Percentiles rank a stretch among this genome's conserved stretches.
Conservation (phyloP, 108 stramenopile species). For the Schizochytrium sp. region DNA sequence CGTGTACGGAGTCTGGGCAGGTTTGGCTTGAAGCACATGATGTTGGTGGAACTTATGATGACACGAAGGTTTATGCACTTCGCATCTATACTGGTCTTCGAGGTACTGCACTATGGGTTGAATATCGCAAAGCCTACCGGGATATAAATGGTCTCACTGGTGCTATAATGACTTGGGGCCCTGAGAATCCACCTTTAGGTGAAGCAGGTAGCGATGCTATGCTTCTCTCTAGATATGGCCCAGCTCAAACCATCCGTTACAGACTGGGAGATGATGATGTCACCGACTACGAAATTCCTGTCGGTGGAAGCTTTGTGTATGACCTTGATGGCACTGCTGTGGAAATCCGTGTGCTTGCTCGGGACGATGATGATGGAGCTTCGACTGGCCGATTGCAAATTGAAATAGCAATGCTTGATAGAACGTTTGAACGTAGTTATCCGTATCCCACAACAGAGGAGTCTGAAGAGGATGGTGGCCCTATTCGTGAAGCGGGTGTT, state of each 20-base stretch:
- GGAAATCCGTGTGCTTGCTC: neutral
- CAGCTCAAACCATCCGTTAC: neutral
- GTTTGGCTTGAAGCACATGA: constrained; percentile 10
- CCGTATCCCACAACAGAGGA: neutral
- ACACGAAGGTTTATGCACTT: neutral
- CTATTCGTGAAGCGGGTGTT: neutral
- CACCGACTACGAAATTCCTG: neutral
- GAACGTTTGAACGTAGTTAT: constrained; percentile 26
- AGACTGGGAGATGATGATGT: neutral
- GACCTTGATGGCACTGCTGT: constrained; percentile 27
- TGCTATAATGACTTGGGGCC: neutral
- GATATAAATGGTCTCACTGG: neutral
- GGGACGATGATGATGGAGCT: neutral
- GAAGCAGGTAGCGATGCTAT: neutral
- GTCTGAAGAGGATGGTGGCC: neutral
- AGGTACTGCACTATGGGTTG: constrained; percentile 2
- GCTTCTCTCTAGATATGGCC: neutral
- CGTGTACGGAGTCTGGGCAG: neutral
- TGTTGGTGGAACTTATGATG: neutral
- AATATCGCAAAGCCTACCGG: constrained; percentile 1
- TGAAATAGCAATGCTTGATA: neutral
- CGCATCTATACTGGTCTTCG: neutral
- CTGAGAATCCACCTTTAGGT: neutral
- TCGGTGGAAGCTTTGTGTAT: constrained; percentile 15
- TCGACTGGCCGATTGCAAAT: neutral